A percentile compares a stretch with the other conserved stretches of the same genome.
phyloP scores from a whole-genome alignment of 129 eudicot genomes.

The Smallanthus sonchifolius region DNA sequence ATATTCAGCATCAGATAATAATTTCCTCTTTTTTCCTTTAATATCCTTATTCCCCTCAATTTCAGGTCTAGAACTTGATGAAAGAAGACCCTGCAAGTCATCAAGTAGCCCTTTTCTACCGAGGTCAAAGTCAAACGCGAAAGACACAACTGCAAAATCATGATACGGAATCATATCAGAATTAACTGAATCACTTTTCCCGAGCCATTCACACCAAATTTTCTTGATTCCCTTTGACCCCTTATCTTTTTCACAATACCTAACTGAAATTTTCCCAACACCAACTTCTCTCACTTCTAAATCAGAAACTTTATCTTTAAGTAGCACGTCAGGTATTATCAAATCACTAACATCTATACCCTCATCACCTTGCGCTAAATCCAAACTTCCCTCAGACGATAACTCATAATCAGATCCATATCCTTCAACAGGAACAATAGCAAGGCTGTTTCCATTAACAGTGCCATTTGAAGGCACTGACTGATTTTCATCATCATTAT shows the following conservation, averaged over 20 bases:
- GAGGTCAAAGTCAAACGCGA: constrained; percentile 60
- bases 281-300: constrained; percentile 56
- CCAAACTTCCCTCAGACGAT: constrained; percentile 23
- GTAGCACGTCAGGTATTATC: constrained; percentile 52
- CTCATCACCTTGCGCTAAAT: constrained; percentile 2
- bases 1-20: constrained; percentile 66
- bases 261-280: constrained; percentile 56
- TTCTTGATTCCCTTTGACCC: constrained; percentile 34
- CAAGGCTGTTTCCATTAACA: constrained; percentile 40
- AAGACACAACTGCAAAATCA: constrained; percentile 68
- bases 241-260: constrained; percentile 44
- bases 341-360: background rate
- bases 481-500: constrained; percentile 31
- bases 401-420: constrained; percentile 10
- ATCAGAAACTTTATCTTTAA: constrained; percentile 52
- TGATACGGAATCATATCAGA: constrained; percentile 30
- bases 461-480: constrained; percentile 13
- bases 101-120: constrained; percentile 56
- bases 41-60: constrained; percentile 29
- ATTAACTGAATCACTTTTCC: constrained; percentile 29
- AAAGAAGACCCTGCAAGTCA: constrained; percentile 38
- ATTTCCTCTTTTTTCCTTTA: constrained; percentile 45
- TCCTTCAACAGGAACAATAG: constrained; percentile 37
- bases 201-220: constrained; percentile 92
- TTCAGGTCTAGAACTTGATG: constrained; percentile 13